phyloP scores from a whole-genome alignment of 495 filamentous ascomycete species.

The Cenococcum geophilum region DNA sequence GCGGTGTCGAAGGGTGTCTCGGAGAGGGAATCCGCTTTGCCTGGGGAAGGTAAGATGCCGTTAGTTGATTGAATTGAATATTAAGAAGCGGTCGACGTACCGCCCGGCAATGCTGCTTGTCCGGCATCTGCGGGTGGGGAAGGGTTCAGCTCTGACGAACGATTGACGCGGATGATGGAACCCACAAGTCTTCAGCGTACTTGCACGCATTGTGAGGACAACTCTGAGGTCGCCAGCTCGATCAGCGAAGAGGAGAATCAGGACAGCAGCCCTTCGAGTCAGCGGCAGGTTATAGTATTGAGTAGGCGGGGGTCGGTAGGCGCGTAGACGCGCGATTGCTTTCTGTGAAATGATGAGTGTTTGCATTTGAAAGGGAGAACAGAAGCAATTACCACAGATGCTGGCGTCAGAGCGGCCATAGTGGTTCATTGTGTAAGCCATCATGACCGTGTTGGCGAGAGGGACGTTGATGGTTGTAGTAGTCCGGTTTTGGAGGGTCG shows the following conservation, averaged over 20 bases:
- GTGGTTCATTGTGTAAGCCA: background rate
- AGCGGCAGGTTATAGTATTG: slow-evolving; percentile 60
- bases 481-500: background rate
- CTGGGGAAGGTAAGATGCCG: slow-evolving; percentile 18
- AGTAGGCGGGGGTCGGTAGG: slow-evolving; percentile 58
- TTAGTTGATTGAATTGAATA: background rate
- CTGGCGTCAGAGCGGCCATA: slow-evolving; percentile 6
- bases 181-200: slow-evolving; percentile 58
- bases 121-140: slow-evolving; percentile 45
- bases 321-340: slow-evolving; percentile 68
- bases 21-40: slow-evolving; percentile 45
- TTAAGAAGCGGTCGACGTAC: slow-evolving; percentile 46
- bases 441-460: background rate
- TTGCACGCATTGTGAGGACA: slow-evolving; percentile 80
- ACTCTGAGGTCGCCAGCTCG: slow-evolving; percentile 66
- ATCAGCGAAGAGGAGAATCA: slow-evolving; percentile 81
- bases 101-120: slow-evolving; percentile 83
- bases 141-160: background rate
- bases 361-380: background rate
- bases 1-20: slow-evolving; percentile 66
- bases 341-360: slow-evolving; percentile 15
- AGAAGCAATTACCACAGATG: background rate
- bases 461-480: background rate
- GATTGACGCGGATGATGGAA: background rate
- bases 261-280: slow-evolving; percentile 69